Conservation (phyloP, 495 filamentous ascomycete species). For the Trypethelium eluteriae region DNA sequence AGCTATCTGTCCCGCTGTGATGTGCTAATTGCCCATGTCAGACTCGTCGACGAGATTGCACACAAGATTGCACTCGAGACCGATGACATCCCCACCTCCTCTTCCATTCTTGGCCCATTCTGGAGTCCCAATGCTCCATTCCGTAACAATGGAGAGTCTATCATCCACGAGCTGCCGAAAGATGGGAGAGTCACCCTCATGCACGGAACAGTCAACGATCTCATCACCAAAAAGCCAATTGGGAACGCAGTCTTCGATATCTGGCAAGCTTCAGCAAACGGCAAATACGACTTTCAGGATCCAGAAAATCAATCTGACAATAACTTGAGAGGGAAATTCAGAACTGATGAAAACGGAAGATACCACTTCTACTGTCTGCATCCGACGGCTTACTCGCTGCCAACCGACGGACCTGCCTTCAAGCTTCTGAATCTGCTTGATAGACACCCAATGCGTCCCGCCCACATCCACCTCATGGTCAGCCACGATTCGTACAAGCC, state of each 20-base stretch:
- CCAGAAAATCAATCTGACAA: conserved; percentile 62
- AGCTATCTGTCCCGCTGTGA: not conserved
- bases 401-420: conserved; percentile 66
- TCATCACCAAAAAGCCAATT: conserved; percentile 64
- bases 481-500: conserved; percentile 39
- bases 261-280: conserved; percentile 80
- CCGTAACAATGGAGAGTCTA: conserved; percentile 59
- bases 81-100: conserved; percentile 64
- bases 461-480: conserved; percentile 40
- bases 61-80: conserved; percentile 59
- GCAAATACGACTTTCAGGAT: conserved; percentile 87
- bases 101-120: conserved; percentile 80
- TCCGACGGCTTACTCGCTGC: conserved; percentile 72
- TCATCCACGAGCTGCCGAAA: conserved; percentile 47
- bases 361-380: conserved; percentile 78
- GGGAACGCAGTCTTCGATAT: conserved; percentile 67
- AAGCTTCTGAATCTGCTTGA: conserved; percentile 63
- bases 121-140: conserved; percentile 78
- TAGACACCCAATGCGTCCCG: conserved; percentile 45
- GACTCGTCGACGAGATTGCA: conserved; percentile 76
- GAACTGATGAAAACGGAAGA: conserved; percentile 63
- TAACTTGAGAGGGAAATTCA: conserved; percentile 81
- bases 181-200: conserved; percentile 61
- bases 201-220: conserved; percentile 67
- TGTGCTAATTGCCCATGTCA: conserved; percentile 24